Percentiles rank a stretch among this genome's conserved stretches.
Evolutionary conservation across 345 rosid genomes (phyloP).

Genomic region (Odontarrhena argentea): DNA sequence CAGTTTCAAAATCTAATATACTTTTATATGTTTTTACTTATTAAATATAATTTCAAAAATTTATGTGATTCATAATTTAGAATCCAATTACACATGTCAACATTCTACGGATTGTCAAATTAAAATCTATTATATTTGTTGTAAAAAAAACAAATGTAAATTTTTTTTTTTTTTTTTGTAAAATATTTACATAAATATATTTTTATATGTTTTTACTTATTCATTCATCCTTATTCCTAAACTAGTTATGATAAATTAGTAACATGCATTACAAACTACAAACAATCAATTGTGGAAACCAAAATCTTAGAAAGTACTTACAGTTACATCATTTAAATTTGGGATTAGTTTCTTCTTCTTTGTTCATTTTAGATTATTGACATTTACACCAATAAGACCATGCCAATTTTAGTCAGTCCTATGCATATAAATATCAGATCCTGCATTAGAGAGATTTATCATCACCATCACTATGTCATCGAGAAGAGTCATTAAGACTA

Average conservation of each 20-base stretch:
- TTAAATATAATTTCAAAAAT: no score
- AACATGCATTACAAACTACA: neutral
- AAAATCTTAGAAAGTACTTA: neutral
- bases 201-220: no score
- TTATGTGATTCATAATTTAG: no score
- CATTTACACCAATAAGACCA: neutral
- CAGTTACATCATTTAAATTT: neutral
- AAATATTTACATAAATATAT: no score
- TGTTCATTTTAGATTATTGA: neutral
- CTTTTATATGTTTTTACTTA: no score
- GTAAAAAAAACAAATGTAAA: no score
- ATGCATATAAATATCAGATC: neutral
- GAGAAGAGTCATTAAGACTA: conserved; percentile 63
- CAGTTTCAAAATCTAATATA: no score
- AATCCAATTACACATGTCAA: no score
- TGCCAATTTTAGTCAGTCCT: neutral
- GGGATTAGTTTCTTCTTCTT: conserved; percentile 2
- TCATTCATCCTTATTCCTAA: no score
- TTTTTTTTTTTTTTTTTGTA: no score
- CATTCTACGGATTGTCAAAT: no score
- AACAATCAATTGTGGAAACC: conserved; percentile 3
- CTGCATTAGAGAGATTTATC: neutral
- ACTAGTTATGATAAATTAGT: neutral
- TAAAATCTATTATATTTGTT: no score
- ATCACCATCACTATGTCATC: conserved; percentile 36